phyloP scores from a whole-genome alignment of 768 basidiomycete genomes.

The Rhodotorula kratochvilovae region DNA sequence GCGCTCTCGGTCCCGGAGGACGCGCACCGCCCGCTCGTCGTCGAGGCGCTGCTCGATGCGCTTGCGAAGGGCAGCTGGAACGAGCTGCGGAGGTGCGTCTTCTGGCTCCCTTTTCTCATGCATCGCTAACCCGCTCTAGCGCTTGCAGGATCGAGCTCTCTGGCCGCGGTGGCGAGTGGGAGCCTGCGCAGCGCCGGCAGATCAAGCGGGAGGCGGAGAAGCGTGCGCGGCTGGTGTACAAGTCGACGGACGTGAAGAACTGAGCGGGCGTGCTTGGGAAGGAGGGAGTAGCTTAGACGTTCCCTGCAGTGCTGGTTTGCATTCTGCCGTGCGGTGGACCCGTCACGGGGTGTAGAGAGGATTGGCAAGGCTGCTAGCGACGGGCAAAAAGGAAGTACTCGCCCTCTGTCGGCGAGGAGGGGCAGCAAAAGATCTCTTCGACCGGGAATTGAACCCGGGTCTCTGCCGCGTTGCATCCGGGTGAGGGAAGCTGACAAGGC shows the following conservation, averaged over 20 bases:
- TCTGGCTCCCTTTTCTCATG: not conserved
- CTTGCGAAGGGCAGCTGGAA: not conserved
- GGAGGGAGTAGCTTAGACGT: no score
- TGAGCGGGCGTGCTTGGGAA: not conserved
- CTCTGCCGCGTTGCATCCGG: not conserved
- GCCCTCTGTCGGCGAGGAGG: not conserved
- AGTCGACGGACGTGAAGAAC: not conserved
- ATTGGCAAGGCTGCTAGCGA: no score
- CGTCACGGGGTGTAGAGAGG: no score
- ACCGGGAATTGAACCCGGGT: constrained; percentile 12
- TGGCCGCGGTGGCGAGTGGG: constrained; percentile 20
- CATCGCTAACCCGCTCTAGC: not conserved
- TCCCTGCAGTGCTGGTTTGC: no score
- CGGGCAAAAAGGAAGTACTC: no score
- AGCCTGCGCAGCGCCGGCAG: constrained; percentile 8
- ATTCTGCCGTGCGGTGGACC: no score
- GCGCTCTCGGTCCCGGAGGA: constrained; percentile 14
- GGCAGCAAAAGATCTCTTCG: not conserved
- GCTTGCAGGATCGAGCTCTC: constrained; percentile 12
- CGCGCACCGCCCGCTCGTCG: not conserved
- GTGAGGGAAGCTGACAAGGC: not conserved
- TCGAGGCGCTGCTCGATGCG: not conserved
- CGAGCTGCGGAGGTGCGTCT: not conserved
- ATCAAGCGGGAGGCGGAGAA: constrained; percentile 12
- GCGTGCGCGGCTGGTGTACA: not conserved